Evolutionary conservation across 345 rosid genomes (phyloP).

Genomic region (Hibiscus tridactylites): DNA sequence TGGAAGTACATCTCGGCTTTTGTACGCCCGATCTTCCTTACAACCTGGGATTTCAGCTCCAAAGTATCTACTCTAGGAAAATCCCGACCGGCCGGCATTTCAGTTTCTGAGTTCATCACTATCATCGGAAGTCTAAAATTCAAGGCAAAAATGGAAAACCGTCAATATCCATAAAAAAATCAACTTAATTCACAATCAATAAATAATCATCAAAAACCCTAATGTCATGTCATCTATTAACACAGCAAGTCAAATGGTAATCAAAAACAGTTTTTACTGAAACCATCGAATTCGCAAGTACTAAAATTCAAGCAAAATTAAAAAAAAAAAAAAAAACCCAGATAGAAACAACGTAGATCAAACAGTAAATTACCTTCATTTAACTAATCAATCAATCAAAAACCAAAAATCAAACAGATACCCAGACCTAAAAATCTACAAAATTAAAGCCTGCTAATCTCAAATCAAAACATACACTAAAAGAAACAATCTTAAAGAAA

Average conservation of each 20-base stretch:
- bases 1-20: slow-evolving; percentile 49
- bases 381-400: slow-evolving; percentile 1
- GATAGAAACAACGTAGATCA: slow-evolving; percentile 8
- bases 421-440: background rate
- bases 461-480: slow-evolving; percentile 3
- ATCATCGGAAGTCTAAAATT: background rate
- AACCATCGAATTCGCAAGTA: slow-evolving; percentile 2
- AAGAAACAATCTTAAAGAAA: background rate
- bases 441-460: background rate
- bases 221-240: slow-evolving; percentile 11
- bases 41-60: slow-evolving; percentile 43
- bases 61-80: slow-evolving; percentile 39
- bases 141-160: background rate
- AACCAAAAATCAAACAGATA: background rate
- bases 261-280: slow-evolving; percentile 9
- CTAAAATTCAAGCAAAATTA: slow-evolving; percentile 10
- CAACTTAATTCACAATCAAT: background rate
- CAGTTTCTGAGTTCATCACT: background rate
- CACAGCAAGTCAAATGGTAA: slow-evolving; percentile 21
- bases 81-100: slow-evolving; percentile 42
- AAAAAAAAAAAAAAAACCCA: slow-evolving; percentile 27
- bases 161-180: background rate
- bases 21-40: slow-evolving; percentile 50
- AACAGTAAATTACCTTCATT: slow-evolving; percentile 22
- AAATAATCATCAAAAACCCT: slow-evolving; percentile 6